These are phyloP conservation scores for Iberis pinnata DNA, from an alignment of 345 rosid genomes.

Conservation along the genomic window DNA sequence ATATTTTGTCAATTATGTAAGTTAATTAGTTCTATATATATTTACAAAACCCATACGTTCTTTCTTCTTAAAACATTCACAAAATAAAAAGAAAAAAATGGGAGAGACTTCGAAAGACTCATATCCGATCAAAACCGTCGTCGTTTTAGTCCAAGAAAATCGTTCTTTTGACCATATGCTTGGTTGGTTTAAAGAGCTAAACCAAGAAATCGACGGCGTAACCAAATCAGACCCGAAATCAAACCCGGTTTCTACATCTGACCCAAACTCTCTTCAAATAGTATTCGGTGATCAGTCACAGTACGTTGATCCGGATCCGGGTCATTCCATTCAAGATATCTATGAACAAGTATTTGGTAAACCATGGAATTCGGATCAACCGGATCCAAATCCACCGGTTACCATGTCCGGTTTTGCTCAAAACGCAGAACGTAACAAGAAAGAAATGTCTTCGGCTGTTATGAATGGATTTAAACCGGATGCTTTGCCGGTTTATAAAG, in stretches of 20 bases:
- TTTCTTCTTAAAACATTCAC: constrained; percentile 1
- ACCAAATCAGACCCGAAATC: constrained; percentile 51
- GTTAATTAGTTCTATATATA: too few relatives aligned
- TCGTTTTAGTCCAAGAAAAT: constrained; percentile 80
- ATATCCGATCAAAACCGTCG: constrained; percentile 74
- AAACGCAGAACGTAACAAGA: constrained; percentile 40
- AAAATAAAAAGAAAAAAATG: constrained; percentile 3
- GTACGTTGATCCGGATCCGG: constrained; percentile 77
- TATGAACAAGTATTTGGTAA: constrained; percentile 84
- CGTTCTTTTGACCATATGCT: constrained; percentile 89
- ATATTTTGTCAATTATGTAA: too few relatives aligned
- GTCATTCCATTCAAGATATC: constrained; percentile 75
- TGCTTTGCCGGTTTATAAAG: constrained; percentile 46
- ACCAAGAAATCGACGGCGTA: constrained; percentile 71
- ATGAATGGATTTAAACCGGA: constrained; percentile 75
- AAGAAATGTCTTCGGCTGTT: constrained; percentile 53
- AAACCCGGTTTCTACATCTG: constrained; percentile 53
- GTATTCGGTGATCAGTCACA: constrained; percentile 42
- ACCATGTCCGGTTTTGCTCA: constrained; percentile 64
- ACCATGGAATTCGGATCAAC: constrained; percentile 44
- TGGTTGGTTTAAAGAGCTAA: constrained; percentile 74
- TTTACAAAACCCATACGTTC: neutral
- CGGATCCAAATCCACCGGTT: constrained; percentile 37
- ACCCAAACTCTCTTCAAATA: constrained; percentile 37
- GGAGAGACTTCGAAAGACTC: constrained; percentile 17